Conservation (phyloP, 805 yeast genomes). For the Yarrowia deformans region DNA sequence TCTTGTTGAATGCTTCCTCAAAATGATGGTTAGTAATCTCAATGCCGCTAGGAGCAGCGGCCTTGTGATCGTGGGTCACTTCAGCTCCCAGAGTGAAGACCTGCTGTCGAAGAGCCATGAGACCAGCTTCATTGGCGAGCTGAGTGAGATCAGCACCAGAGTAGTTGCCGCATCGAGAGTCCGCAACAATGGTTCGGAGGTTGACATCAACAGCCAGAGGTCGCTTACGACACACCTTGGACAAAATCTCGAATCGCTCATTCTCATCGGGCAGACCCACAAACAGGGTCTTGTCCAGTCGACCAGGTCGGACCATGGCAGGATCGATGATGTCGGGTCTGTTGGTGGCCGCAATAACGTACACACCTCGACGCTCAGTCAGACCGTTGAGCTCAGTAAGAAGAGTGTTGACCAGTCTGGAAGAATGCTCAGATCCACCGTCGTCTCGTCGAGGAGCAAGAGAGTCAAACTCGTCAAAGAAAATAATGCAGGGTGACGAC, state of each 20-base stretch:
- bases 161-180: slow-evolving; percentile 83
- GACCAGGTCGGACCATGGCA: slow-evolving; percentile 97
- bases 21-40: slow-evolving; percentile 73
- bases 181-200: slow-evolving; percentile 67
- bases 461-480: slow-evolving; percentile 96
- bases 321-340: slow-evolving; percentile 98
- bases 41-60: slow-evolving; percentile 51
- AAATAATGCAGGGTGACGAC: slow-evolving; percentile 90
- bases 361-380: slow-evolving; percentile 90
- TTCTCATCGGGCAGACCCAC: slow-evolving; percentile 83
- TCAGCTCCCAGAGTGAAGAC: slow-evolving; percentile 58
- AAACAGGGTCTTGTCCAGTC: slow-evolving; percentile 89
- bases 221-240: slow-evolving; percentile 75
- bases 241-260: slow-evolving; percentile 83
- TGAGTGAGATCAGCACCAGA: slow-evolving; percentile 97
- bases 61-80: slow-evolving; percentile 47
- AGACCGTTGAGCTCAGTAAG: slow-evolving; percentile 95
- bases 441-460: slow-evolving; percentile 93
- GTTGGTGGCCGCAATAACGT: slow-evolving; percentile 95
- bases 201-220: slow-evolving; percentile 74
- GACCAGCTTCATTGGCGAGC: slow-evolving; percentile 92
- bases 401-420: slow-evolving; percentile 92
- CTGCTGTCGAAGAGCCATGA: slow-evolving; percentile 71
- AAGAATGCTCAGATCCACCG: slow-evolving; percentile 83
- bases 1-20: slow-evolving; percentile 69